Evolutionary conservation across 768 basidiomycete genomes (phyloP).

Genomic region (Xerocomellus intermedius): DNA sequence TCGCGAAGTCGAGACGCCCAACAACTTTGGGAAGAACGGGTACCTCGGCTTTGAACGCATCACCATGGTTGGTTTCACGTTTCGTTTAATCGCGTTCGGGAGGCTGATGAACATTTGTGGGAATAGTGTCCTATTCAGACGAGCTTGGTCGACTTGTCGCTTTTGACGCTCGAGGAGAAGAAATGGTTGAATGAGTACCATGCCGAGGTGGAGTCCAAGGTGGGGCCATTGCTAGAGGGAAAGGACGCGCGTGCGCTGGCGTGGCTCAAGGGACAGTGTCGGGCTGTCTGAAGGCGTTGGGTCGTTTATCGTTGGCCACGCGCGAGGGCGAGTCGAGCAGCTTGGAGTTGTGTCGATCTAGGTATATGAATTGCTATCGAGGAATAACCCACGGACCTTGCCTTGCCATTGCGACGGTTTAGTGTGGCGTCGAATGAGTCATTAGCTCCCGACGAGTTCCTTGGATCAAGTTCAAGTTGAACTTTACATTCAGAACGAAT

Average conservation of each 20-base stretch:
- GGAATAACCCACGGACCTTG: neutral
- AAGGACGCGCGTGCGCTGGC: constrained; percentile 31
- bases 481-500: no score
- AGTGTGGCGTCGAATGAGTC: no score
- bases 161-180: constrained; percentile 69
- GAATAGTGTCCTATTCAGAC: constrained; percentile 79
- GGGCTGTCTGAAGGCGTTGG: constrained; percentile 3
- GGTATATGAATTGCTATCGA: neutral
- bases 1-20: constrained; percentile 62
- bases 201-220: constrained; percentile 54
- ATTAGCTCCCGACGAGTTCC: no score
- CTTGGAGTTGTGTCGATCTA: neutral
- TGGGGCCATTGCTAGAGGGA: constrained; percentile 52
- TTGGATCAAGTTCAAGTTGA: no score
- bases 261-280: constrained; percentile 24
- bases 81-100: neutral
- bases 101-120: neutral
- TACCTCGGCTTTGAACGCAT: constrained; percentile 84
- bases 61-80: constrained; percentile 65
- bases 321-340: neutral
- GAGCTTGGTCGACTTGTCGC: constrained; percentile 62
- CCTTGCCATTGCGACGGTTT: neutral
- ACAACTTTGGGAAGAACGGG: constrained; percentile 78
- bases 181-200: constrained; percentile 88
- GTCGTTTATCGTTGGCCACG: neutral